A percentile compares a stretch with the other conserved stretches of the same genome.
Conservation (phyloP, 1,139 yeast genomes). For the Lodderomyces margitis region DNA sequence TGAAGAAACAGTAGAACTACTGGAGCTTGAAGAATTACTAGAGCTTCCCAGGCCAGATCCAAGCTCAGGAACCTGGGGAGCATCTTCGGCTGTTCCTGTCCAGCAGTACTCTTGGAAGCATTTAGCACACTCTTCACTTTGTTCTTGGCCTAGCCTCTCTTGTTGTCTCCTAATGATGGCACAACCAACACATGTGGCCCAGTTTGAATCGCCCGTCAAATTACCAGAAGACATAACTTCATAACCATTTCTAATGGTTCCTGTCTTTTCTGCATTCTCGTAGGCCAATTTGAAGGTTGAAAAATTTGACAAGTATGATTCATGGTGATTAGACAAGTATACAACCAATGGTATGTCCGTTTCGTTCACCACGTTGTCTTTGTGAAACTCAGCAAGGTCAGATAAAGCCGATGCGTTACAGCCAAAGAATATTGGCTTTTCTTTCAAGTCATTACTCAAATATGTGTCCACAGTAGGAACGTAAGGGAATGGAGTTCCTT, state of each 20-base stretch:
- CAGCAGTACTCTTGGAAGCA: constrained; percentile 44
- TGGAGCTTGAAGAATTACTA: neutral
- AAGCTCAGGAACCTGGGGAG: constrained; percentile 12
- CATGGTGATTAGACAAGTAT: constrained; percentile 32
- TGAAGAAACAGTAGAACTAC: neutral
- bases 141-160: constrained; percentile 36
- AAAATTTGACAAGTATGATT: constrained; percentile 33
- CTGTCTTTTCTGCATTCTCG: constrained; percentile 30
- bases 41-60: neutral
- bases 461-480: constrained; percentile 35
- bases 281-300: constrained; percentile 42
- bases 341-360: constrained; percentile 43
- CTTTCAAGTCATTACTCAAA: constrained; percentile 25
- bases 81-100: constrained; percentile 26
- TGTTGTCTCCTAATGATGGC: constrained; percentile 45
- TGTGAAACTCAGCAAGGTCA: constrained; percentile 27
- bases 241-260: constrained; percentile 38
- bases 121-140: constrained; percentile 37
- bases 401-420: constrained; percentile 34
- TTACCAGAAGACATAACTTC: constrained; percentile 36
- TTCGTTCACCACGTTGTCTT: constrained; percentile 22
- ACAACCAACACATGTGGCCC: constrained; percentile 48
- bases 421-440: constrained; percentile 41
- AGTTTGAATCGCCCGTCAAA: constrained; percentile 33
- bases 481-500: constrained; percentile 39